Conservation (phyloP, 2,329 filamentous ascomycete genomes). For the Metarhizium guizhouense region DNA sequence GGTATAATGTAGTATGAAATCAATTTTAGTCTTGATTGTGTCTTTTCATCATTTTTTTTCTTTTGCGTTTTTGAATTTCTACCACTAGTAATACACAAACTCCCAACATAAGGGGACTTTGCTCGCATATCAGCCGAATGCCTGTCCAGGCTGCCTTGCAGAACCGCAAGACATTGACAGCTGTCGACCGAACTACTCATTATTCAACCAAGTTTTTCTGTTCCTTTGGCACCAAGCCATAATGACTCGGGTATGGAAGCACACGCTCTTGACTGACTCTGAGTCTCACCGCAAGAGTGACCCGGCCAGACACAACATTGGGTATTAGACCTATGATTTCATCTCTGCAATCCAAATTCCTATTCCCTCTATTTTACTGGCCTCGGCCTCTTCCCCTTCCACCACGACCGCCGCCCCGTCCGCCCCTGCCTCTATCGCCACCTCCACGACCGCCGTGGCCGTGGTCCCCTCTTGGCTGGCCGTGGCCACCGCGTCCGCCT, state of each 20-base stretch:
- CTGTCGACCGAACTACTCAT: background rate
- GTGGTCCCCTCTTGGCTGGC: constrained; percentile 49
- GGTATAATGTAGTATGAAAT: constrained; percentile 4
- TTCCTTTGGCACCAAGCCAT: background rate
- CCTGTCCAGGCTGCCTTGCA: background rate
- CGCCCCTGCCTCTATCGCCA: constrained; percentile 31
- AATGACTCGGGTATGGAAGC: background rate
- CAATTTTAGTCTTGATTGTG: background rate
- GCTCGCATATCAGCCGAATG: background rate
- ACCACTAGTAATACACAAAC: background rate
- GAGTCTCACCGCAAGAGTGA: background rate
- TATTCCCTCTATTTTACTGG: constrained; percentile 7
- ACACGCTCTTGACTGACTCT: background rate
- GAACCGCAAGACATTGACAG: background rate
- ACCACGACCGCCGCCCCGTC: constrained; percentile 29
- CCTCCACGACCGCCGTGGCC: constrained; percentile 38
- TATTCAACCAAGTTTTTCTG: background rate
- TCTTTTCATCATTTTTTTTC: background rate
- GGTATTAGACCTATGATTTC: background rate
- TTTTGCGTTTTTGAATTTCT: background rate
- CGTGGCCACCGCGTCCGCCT: constrained; percentile 54
- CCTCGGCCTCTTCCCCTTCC: constrained; percentile 25
- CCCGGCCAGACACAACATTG: background rate
- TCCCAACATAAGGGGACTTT: background rate
- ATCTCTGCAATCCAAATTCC: background rate